Conservation (phyloP, 768 basidiomycete genomes). For the Rhodosporidiobolus sp. region DNA sequence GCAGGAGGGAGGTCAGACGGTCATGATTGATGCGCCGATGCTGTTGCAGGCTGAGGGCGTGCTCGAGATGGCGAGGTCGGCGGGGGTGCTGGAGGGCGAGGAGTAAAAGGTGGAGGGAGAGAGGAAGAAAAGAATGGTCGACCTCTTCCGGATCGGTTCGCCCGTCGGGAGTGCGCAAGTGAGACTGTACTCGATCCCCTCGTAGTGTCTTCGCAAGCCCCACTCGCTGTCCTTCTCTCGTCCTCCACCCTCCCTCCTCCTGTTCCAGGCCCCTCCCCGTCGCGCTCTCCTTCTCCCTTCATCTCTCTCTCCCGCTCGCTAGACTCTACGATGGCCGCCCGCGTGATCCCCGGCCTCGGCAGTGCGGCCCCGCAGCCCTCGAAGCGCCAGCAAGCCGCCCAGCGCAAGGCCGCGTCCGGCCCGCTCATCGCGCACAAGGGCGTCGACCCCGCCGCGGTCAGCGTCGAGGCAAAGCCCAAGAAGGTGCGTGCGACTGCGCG, state of each 20-base stretch:
- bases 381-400: constrained; percentile 1
- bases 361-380: neutral
- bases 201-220: neutral
- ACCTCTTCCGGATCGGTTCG: neutral
- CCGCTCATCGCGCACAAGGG: neutral
- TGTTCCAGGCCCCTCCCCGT: neutral
- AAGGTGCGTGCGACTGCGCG: constrained; percentile 8
- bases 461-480: constrained; percentile 21
- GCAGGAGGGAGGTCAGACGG: constrained; percentile 53
- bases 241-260: too few species aligned
- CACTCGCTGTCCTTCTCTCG: neutral
- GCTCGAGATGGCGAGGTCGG: neutral
- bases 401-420: constrained; percentile 6
- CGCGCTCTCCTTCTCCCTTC: neutral
- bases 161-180: too few species aligned
- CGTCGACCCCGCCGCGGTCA: constrained; percentile 19
- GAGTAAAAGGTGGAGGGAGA: neutral
- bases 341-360: neutral
- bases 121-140: neutral
- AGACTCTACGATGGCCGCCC: neutral
- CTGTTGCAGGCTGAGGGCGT: constrained; percentile 10
- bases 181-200: too few species aligned
- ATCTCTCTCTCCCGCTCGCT: neutral
- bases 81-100: neutral
- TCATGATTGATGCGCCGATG: constrained; percentile 92